A percentile compares a stretch with the other conserved stretches of the same genome.
These are phyloP conservation scores for Alnus rubra DNA, from an alignment of 306 rosid species.

Conservation along the genomic window DNA sequence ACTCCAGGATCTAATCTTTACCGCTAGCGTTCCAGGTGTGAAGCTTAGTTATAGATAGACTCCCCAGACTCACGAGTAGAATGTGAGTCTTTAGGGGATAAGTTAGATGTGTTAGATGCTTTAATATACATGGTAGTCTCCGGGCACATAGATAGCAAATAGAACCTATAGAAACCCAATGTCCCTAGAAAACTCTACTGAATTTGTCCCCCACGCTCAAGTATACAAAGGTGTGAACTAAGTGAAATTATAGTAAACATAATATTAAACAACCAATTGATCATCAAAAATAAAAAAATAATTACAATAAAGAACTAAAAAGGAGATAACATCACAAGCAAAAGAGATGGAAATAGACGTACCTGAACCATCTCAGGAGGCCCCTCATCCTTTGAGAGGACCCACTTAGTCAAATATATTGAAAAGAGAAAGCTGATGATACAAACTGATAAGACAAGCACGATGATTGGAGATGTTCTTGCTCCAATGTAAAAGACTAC, in stretches of 20 bases:
- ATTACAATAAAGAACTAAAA: not conserved
- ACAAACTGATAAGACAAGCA: constrained; percentile 87
- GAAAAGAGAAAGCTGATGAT: constrained; percentile 86
- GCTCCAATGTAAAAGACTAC: constrained; percentile 89
- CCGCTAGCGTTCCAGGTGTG: too few relatives aligned
- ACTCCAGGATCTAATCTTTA: too few relatives aligned
- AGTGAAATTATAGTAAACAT: not conserved
- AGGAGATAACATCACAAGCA: not conserved
- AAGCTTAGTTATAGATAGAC: too few relatives aligned
- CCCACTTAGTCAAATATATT: constrained; percentile 83
- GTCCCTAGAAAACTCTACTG: not conserved
- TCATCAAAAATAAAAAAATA: not conserved
- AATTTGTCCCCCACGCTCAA: not conserved
- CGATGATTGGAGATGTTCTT: constrained; percentile 76
- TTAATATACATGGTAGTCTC: not conserved
- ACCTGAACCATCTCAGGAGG: constrained; percentile 99
- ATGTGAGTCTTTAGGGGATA: too few relatives aligned
- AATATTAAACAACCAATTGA: not conserved
- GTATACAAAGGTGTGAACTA: not conserved
- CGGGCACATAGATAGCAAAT: not conserved
- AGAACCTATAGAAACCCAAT: not conserved
- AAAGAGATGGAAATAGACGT: constrained; percentile 37
- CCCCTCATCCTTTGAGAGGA: constrained; percentile 96
- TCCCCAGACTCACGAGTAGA: too few relatives aligned
- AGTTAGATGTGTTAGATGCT: too few relatives aligned